Percentiles rank a stretch among this genome's conserved stretches.
These are phyloP conservation scores for Chlamydomonas schloesseri DNA, from an alignment of 139 green algal genomes.

Conservation along the genomic window DNA sequence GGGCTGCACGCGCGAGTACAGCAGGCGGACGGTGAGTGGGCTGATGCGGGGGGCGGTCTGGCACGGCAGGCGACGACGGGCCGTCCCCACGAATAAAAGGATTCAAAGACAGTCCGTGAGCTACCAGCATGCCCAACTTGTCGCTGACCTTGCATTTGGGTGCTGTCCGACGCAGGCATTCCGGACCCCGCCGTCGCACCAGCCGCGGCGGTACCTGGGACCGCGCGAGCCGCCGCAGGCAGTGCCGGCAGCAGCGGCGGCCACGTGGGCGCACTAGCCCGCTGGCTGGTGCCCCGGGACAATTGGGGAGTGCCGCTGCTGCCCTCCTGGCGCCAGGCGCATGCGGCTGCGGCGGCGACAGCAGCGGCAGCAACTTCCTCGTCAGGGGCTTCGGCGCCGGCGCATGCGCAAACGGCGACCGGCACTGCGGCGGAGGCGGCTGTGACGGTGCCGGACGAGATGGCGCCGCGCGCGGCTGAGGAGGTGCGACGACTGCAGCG, in stretches of 20 bases:
- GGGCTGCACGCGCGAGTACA: neutral
- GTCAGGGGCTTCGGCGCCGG: neutral
- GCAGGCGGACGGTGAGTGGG: slow-evolving; percentile 4
- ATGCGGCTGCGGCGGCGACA: no score
- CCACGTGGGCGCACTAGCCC: no score
- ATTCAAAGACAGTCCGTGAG: no score
- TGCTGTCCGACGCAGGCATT: neutral
- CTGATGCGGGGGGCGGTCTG: no score
- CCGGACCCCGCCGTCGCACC: no score
- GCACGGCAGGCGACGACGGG: no score
- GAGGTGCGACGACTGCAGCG: neutral
- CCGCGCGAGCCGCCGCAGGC: no score
- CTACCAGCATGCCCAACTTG: no score
- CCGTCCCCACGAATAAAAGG: no score
- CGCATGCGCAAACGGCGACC: neutral
- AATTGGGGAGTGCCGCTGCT: slow-evolving; percentile 21
- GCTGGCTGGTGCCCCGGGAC: neutral
- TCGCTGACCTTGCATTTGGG: no score
- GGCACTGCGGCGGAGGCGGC: neutral
- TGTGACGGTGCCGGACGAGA: neutral
- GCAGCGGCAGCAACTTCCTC: neutral
- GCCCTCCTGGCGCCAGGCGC: neutral
- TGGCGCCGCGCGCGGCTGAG: neutral
- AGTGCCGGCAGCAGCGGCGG: neutral
- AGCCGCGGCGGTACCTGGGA: no score